Percentiles rank a stretch among this genome's conserved stretches.
These are phyloP conservation scores for Teunomyces cretensis DNA, from an alignment of 805 yeast genomes.

Conservation along the genomic window DNA sequence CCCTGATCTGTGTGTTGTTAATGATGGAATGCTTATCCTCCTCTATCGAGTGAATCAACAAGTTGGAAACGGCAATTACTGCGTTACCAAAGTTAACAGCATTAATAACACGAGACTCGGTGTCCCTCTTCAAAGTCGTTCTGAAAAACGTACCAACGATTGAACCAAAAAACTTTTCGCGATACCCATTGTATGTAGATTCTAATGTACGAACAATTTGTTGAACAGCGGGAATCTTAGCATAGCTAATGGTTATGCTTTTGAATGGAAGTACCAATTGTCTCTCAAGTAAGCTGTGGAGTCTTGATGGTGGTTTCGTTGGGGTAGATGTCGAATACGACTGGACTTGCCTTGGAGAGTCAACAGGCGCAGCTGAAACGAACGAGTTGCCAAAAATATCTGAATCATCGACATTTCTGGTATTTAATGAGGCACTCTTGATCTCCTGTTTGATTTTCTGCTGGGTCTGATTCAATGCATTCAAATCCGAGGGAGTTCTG, in stretches of 20 bases:
- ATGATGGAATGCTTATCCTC: conserved; percentile 62
- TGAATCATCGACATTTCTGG: conserved; percentile 10
- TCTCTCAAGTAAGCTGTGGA: conserved; percentile 11
- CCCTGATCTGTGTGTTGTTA: conserved; percentile 52
- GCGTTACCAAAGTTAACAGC: conserved; percentile 62
- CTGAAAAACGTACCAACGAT: conserved; percentile 38
- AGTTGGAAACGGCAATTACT: conserved; percentile 57
- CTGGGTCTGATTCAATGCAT: conserved; percentile 22
- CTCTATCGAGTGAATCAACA: conserved; percentile 57
- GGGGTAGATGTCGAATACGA: not conserved
- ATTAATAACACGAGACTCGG: conserved; percentile 59
- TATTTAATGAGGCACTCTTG: not conserved
- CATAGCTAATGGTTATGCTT: not conserved
- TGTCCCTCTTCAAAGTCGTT: conserved; percentile 47
- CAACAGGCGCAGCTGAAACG: conserved; percentile 1
- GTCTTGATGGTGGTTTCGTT: conserved; percentile 1
- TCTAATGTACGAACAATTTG: not conserved
- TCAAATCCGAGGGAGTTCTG: conserved; percentile 30
- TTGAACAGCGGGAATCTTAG: not conserved
- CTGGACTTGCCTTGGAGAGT: conserved; percentile 1
- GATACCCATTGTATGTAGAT: conserved; percentile 13
- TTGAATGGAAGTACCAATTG: conserved; percentile 14
- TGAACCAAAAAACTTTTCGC: conserved; percentile 28
- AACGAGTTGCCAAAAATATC: conserved; percentile 41
- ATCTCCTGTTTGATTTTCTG: conserved; percentile 15